Base-by-base conservation (phyloP, 1,284 basidiomycete genomes). In the Tetrapyrgos nigripes region DNA sequence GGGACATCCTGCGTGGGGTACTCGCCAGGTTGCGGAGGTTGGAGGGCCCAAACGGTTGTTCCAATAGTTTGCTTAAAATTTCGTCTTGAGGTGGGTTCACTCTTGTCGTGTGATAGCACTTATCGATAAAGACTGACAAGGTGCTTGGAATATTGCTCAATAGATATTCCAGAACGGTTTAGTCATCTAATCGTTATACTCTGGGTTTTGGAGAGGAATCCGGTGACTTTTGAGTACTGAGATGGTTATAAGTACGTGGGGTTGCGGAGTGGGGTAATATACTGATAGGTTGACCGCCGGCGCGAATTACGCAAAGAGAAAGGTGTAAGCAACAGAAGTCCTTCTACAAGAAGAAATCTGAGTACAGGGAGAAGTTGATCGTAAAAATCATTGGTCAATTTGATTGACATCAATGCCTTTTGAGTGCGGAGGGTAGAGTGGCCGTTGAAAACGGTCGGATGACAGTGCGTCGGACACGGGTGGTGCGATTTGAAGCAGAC, bases 1-100 rank as follows among this genome's bases (percentile, higher is more conserved):
- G 52, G 63, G 57, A 31, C 83, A 85, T 63, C 62, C 60, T 26
- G 77, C 76, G 43, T 87, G 84, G 84, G 80, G 76, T 8, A 73
- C 71, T 27, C 75, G 83, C 43, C 66, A 69, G 24, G 24, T 29
- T 17, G 50, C 45, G 43, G 37, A 51, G 31, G 52, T 59, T 19
- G 51, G 35, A 24, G 43, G 19, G 11, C 48, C 35, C 50, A 46
- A 31, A 27, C 3, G 50, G 44, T 51, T 54, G 55, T 45, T 45
- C 53, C 13, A 31, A 33, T 19, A 31, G 19, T 21, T n/a, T n/a
- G n/a, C n/a, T n/a, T n/a, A n/a, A n/a, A n/a, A n/a, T n/a, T n/a
- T n/a, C n/a, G n/a, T n/a, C n/a, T n/a, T n/a, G n/a, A n/a, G n/a
- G n/a, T n/a, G n/a, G n/a, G n/a, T n/a, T n/a, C n/a, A n/a, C n/a